Conservation (phyloP, 805 yeast species). For the Barnettozyma vustinii region DNA sequence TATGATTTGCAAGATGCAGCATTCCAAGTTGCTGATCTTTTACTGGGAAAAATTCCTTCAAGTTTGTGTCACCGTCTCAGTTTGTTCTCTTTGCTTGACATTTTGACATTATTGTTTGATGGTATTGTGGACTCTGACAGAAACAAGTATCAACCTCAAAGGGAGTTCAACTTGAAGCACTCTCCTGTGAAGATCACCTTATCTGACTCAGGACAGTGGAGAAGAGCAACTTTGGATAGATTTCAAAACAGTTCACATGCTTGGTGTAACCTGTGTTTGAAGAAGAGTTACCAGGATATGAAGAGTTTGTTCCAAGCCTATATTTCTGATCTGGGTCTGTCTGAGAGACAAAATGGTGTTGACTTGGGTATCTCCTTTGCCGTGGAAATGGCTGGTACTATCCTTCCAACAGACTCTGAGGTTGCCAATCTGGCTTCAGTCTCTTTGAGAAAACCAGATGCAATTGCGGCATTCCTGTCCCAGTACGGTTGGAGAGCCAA, state of each 20-base stretch:
- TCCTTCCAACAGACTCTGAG: slow-evolving; percentile 64
- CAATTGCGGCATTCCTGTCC: slow-evolving; percentile 68
- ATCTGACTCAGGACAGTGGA: slow-evolving; percentile 74
- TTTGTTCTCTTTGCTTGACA: slow-evolving; percentile 74
- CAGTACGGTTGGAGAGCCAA: slow-evolving; percentile 70
- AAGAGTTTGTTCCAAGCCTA: slow-evolving; percentile 77
- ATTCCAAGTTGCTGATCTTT: slow-evolving; percentile 62
- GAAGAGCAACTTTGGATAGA: slow-evolving; percentile 58
- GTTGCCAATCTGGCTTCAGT: slow-evolving; percentile 40
- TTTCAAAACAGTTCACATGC: slow-evolving; percentile 52
- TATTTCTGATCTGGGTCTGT: slow-evolving; percentile 42
- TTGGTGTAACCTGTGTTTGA: slow-evolving; percentile 62
- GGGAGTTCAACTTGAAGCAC: slow-evolving; percentile 47
- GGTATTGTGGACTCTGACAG: slow-evolving; percentile 80
- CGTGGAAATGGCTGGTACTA: slow-evolving; percentile 74
- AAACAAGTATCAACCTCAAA: slow-evolving; percentile 81
- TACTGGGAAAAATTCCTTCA: slow-evolving; percentile 67
- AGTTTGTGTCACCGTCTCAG: slow-evolving; percentile 70
- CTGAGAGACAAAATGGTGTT: slow-evolving; percentile 37
- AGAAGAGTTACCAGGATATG: slow-evolving; percentile 63
- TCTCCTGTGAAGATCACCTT: slow-evolving; percentile 40
- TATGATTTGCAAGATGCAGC: slow-evolving; percentile 74
- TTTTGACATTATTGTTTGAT: slow-evolving; percentile 69
- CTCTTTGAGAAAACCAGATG: slow-evolving; percentile 39
- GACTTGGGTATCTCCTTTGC: slow-evolving; percentile 89